phyloP scores from a whole-genome alignment of 2,329 filamentous ascomycete genomes.

The Exophiala calicioides region DNA sequence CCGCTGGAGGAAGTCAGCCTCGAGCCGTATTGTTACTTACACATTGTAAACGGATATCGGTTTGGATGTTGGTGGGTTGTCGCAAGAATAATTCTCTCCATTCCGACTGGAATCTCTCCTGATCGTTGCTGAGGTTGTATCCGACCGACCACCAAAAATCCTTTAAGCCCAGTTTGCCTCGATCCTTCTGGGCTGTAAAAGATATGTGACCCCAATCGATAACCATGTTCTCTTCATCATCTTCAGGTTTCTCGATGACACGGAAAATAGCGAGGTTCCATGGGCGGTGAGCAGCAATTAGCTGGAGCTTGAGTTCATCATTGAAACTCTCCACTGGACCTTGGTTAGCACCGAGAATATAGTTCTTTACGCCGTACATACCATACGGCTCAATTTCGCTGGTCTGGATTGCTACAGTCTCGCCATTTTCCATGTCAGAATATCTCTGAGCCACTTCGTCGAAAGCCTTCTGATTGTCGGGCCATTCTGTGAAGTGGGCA shows the following conservation, averaged over 20 bases:
- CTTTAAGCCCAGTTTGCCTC: conserved; percentile 2
- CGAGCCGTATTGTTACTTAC: background rate
- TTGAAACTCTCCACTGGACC: background rate
- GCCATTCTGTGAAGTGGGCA: background rate
- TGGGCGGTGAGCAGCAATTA: background rate
- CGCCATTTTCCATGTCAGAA: background rate
- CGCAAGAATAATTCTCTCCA: background rate
- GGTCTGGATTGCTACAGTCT: background rate
- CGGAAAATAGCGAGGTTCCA: background rate
- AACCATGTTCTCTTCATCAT: background rate
- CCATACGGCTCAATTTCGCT: background rate
- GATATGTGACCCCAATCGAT: background rate
- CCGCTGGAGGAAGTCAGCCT: background rate
- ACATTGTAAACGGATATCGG: background rate
- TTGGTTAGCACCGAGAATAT: background rate
- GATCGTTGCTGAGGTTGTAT: conserved; percentile 3
- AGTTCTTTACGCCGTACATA: background rate
- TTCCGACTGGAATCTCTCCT: conserved; percentile 6
- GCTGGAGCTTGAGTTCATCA: background rate
- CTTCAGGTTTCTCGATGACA: background rate
- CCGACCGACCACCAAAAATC: conserved; percentile 5
- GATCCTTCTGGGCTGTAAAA: background rate
- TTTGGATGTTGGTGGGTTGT: background rate
- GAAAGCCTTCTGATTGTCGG: background rate
- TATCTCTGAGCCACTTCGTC: background rate